Percentiles rank a stretch among this genome's conserved stretches.
Conservation (phyloP, 805 yeast species). For the Starmerella asiatica region DNA sequence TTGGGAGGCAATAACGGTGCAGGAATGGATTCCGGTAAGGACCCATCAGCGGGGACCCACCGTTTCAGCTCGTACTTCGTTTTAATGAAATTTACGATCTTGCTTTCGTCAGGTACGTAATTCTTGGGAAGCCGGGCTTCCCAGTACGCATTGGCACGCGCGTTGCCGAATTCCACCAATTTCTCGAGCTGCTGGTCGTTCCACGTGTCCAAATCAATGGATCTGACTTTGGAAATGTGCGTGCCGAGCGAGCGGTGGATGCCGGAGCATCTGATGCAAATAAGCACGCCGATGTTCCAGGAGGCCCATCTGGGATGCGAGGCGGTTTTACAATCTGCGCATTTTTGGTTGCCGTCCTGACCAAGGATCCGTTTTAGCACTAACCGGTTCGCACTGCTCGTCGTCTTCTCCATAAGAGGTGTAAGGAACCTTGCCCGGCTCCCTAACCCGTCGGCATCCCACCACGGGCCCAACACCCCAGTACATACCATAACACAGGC, state of each 20-base stretch:
- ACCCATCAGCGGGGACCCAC: slow-evolving; percentile 47
- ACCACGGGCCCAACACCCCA: no score
- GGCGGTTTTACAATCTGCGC: slow-evolving; percentile 86
- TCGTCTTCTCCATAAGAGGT: slow-evolving; percentile 14
- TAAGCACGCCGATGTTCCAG: slow-evolving; percentile 86
- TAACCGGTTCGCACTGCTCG: slow-evolving; percentile 33
- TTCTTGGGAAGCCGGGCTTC: slow-evolving; percentile 59
- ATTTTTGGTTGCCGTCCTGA: slow-evolving; percentile 61
- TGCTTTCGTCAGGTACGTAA: slow-evolving; percentile 69
- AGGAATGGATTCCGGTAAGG: slow-evolving; percentile 18
- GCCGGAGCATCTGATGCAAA: slow-evolving; percentile 87
- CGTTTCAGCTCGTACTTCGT: slow-evolving; percentile 84
- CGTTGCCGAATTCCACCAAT: slow-evolving; percentile 80
- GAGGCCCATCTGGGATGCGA: slow-evolving; percentile 96
- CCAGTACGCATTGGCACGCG: slow-evolving; percentile 68
- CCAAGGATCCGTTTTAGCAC: slow-evolving; percentile 61
- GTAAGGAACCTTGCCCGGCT: background rate
- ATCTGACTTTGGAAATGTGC: slow-evolving; percentile 82
- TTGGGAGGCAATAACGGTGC: slow-evolving; percentile 8
- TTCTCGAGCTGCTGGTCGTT: slow-evolving; percentile 77
- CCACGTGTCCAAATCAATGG: slow-evolving; percentile 94
- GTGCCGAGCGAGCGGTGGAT: slow-evolving; percentile 93
- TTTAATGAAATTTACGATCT: slow-evolving; percentile 77
- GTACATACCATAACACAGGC: no score
- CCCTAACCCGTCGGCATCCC: background rate